phyloP scores from a whole-genome alignment of 2,329 filamentous ascomycete genomes.

The Xylariaceae sp. region DNA sequence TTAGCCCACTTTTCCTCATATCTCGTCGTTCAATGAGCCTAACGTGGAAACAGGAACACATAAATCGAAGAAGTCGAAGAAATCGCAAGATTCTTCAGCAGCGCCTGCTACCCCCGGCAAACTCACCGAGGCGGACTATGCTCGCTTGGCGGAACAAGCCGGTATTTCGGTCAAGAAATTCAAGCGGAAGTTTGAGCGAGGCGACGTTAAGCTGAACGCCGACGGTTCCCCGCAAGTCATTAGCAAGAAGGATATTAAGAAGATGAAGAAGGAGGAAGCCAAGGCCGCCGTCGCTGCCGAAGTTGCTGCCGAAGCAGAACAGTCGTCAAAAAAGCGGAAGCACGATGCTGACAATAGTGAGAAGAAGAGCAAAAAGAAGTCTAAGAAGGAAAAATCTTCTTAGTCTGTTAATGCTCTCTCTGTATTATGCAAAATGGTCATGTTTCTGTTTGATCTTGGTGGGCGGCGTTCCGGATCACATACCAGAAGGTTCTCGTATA shows the following conservation, averaged over 20 bases:
- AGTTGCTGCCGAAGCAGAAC: conserved; percentile 36
- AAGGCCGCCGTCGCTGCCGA: conserved; percentile 44
- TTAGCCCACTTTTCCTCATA: conserved; percentile 10
- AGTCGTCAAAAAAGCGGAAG: conserved; percentile 58
- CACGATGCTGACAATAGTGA: conserved; percentile 57
- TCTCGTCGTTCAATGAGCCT: conserved; percentile 24
- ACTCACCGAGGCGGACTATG: conserved; percentile 51
- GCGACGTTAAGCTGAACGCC: conserved; percentile 61
- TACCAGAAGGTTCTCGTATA: conserved; percentile 27
- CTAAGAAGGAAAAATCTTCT: conserved; percentile 56
- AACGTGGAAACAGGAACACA: conserved; percentile 27
- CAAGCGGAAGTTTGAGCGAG: conserved; percentile 70
- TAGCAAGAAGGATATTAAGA: conserved; percentile 74
- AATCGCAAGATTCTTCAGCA: conserved; percentile 15
- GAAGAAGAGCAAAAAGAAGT: conserved; percentile 56
- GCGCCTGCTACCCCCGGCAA: conserved; percentile 33
- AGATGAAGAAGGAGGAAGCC: conserved; percentile 56
- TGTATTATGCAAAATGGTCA: conserved; percentile 27
- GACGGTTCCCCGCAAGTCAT: conserved; percentile 61
- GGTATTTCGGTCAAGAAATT: conserved; percentile 71
- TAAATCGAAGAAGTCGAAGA: conserved; percentile 35
- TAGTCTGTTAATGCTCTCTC: conserved; percentile 32
- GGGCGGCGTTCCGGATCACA: conserved; percentile 30
- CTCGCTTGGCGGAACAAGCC: conserved; percentile 57
- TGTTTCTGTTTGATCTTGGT: conserved; percentile 22